Conservation (phyloP, 805 yeast species). For the Yamadazyma scolyti region DNA sequence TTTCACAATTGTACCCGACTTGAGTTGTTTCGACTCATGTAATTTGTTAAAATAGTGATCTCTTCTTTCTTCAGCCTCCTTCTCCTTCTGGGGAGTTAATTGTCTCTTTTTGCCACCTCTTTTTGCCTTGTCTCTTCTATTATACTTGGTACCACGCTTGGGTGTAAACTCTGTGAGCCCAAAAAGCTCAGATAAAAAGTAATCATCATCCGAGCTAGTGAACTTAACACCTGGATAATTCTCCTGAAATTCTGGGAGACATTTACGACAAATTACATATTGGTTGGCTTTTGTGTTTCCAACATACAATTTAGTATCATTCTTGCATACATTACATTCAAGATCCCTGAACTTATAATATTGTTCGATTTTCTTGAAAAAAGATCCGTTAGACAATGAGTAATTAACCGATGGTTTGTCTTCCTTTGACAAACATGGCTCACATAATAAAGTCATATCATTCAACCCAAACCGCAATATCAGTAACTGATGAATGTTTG, state of each 20-base stretch:
- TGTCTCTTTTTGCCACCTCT: conserved; percentile 17
- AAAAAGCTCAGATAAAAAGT: conserved; percentile 43
- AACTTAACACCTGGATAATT: conserved; percentile 14
- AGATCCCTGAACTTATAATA: conserved; percentile 51
- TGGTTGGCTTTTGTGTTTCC: conserved; percentile 13
- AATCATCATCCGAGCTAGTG: conserved; percentile 45
- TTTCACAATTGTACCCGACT: conserved; percentile 35
- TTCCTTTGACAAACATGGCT: conserved; percentile 37
- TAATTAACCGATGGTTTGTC: conserved; percentile 49
- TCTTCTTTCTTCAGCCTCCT: conserved; percentile 27
- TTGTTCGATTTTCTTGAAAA: conserved; percentile 44
- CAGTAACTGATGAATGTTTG: conserved; percentile 50
- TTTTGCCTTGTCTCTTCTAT: conserved; percentile 33
- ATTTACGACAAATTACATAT: conserved; percentile 39
- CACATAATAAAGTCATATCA: conserved; percentile 51
- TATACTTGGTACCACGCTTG: conserved; percentile 17
- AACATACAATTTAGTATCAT: conserved; percentile 40
- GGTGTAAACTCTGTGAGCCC: conserved; percentile 44
- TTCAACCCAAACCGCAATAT: conserved; percentile 52
- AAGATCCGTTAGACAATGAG: conserved; percentile 51
- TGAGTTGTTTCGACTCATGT: conserved; percentile 26
- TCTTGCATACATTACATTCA: conserved; percentile 42
- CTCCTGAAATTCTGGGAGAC: conserved; percentile 25
- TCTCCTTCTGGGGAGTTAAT: conserved; percentile 9
- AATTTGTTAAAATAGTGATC: conserved; percentile 34